These are phyloP conservation scores for Stygiomarasmius scandens DNA, from an alignment of 1,284 basidiomycete genomes.

Conservation along the genomic window DNA sequence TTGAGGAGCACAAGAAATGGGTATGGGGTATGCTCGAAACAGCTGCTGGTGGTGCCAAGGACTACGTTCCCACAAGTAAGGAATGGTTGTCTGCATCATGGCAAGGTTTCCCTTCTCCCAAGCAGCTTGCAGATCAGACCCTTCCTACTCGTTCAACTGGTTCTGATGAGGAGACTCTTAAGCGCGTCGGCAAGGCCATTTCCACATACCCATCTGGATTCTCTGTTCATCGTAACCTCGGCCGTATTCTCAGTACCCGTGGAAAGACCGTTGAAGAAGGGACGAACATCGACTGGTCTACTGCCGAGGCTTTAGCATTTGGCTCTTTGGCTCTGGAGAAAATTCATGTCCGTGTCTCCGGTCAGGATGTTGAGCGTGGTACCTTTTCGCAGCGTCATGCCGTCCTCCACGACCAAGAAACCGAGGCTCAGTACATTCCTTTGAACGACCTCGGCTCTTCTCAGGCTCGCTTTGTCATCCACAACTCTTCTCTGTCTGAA, in stretches of 20 bases:
- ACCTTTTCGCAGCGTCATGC: conserved; percentile 99
- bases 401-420: conserved; percentile 94
- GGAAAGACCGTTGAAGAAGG: conserved; percentile 93
- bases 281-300: conserved; percentile 95
- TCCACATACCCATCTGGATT: conserved; percentile 87
- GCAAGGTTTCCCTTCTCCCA: conserved; percentile 98
- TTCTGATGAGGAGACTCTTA: conserved; percentile 75
- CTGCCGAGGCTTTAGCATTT: conserved; percentile 98
- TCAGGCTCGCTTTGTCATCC: conserved; percentile 92
- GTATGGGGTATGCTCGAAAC: conserved; percentile 99
- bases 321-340: conserved; percentile 92
- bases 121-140: conserved; percentile 91
- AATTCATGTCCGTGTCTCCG: conserved; percentile 93
- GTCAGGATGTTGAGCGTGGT: conserved; percentile 98
- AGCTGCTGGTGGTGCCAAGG: conserved; percentile 87
- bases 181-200: conserved; percentile 86
- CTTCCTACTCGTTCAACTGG: conserved; percentile 91
- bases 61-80: conserved; percentile 90
- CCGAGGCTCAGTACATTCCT: conserved; percentile 88
- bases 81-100: conserved; percentile 99
- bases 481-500: conserved; percentile 98
- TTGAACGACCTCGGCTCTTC: conserved; percentile 86
- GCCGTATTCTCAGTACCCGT: conserved; percentile 87
- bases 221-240: conserved; percentile 90
- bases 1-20: conserved; percentile 99